Conservation (phyloP, 1,284 basidiomycete genomes). For the Sporisorium reilianum region DNA sequence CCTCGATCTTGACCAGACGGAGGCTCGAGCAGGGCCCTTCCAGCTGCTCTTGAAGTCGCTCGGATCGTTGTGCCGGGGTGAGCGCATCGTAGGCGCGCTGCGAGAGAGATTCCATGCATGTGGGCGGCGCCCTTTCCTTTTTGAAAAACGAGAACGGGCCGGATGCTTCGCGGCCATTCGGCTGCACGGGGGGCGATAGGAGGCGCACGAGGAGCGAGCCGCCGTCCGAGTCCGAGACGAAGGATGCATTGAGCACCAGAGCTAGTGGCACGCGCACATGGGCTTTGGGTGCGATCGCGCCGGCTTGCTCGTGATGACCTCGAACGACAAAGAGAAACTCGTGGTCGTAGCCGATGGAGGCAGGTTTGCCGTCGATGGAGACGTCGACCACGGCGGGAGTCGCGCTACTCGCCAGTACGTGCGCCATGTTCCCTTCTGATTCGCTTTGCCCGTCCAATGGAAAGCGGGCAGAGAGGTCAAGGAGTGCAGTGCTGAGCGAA, state of each 20-base stretch:
- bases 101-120: constrained; percentile 35
- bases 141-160: constrained; percentile 40
- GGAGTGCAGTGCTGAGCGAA: no score
- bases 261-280: constrained; percentile 51
- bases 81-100: constrained; percentile 26
- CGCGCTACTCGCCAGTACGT: not conserved
- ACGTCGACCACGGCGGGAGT: constrained; percentile 36
- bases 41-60: constrained; percentile 45
- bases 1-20: constrained; percentile 60
- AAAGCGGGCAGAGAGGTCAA: no score
- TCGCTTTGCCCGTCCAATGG: no score
- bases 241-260: constrained; percentile 57
- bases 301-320: constrained; percentile 22
- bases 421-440: constrained; percentile 10
- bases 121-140: constrained; percentile 26
- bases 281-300: constrained; percentile 23
- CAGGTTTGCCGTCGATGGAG: constrained; percentile 59
- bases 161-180: constrained; percentile 7
- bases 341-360: constrained; percentile 51
- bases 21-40: constrained; percentile 58
- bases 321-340: constrained; percentile 56
- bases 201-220: constrained; percentile 61
- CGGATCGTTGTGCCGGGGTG: constrained; percentile 14
- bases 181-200: constrained; percentile 49
- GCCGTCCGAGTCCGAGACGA: constrained; percentile 62